Percentiles rank a stretch among this genome's conserved stretches.
Conservation (phyloP, 371 early-diverging fungal species). For the Mortierella sp. region DNA sequence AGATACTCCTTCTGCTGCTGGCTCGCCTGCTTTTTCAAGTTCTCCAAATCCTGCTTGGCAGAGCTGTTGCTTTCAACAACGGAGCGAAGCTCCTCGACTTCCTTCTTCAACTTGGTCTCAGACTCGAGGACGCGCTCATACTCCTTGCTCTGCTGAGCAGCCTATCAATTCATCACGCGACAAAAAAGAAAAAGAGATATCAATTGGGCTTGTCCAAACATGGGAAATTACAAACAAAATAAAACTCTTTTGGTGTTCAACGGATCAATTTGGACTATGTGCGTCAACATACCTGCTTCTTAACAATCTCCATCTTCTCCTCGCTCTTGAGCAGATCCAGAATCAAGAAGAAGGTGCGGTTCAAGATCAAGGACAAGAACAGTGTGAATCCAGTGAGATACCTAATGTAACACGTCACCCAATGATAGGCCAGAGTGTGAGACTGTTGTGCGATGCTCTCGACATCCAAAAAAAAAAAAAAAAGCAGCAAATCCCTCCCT, state of each 20-base stretch:
- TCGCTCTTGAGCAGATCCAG: conserved; percentile 75
- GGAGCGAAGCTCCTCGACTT: conserved; percentile 52
- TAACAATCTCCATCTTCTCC: conserved; percentile 68
- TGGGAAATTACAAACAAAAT: too few species aligned
- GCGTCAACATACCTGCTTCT: conserved; percentile 53
- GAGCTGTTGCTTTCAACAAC: conserved; percentile 64
- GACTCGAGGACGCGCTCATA: conserved; percentile 48
- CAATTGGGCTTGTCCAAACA: too few species aligned
- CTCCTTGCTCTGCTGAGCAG: conserved; percentile 62
- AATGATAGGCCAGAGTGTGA: too few species aligned
- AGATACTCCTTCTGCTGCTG: conserved; percentile 79
- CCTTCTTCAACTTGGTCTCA: conserved; percentile 44
- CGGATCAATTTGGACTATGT: too few species aligned
- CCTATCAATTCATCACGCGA: conserved; percentile 26
- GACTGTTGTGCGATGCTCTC: too few species aligned
- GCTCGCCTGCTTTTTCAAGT: conserved; percentile 81
- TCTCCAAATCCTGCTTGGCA: conserved; percentile 73
- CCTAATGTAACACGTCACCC: conserved; percentile 29
- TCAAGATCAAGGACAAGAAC: conserved; percentile 85
- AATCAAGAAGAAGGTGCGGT: conserved; percentile 79
- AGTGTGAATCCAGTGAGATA: conserved; percentile 91
- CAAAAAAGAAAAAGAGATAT: background rate
- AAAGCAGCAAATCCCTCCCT: background rate
- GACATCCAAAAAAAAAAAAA: background rate
- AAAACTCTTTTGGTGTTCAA: too few species aligned